Conservation (phyloP, 1,284 basidiomycete species). For the Boletus albobrunnescens region DNA sequence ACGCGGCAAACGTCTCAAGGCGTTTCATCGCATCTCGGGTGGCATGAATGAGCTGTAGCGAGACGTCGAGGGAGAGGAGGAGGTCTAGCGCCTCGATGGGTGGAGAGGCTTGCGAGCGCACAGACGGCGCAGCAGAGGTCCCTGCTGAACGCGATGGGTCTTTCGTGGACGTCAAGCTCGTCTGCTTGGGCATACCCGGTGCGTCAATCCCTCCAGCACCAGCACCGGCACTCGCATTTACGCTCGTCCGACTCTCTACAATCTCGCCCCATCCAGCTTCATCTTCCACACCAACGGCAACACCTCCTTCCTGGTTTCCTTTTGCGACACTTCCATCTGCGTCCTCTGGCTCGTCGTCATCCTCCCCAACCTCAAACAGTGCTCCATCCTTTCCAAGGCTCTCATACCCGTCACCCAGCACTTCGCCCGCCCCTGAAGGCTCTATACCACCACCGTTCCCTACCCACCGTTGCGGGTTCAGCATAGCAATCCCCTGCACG, state of each 20-base stretch:
- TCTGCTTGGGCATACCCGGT: neutral
- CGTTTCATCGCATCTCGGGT: slow-evolving; percentile 89
- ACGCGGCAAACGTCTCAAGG: slow-evolving; percentile 83
- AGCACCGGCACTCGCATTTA: neutral
- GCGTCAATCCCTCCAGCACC: neutral
- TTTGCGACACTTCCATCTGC: neutral
- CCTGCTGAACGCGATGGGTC: neutral
- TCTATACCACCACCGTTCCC: slow-evolving; percentile 27
- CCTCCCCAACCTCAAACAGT: slow-evolving; percentile 60
- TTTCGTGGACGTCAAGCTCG: slow-evolving; percentile 4
- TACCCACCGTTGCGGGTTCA: slow-evolving; percentile 82
- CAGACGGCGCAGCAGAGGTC: neutral
- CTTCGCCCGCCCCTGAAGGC: neutral
- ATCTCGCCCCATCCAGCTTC: slow-evolving; percentile 29
- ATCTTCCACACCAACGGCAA: slow-evolving; percentile 16
- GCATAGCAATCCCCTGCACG: slow-evolving; percentile 80
- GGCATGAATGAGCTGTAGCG: slow-evolving; percentile 88
- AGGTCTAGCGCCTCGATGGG: slow-evolving; percentile 60
- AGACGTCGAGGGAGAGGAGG: slow-evolving; percentile 86
- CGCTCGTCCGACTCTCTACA: slow-evolving; percentile 5
- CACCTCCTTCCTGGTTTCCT: neutral
- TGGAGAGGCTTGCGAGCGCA: neutral
- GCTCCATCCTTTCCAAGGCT: slow-evolving; percentile 42
- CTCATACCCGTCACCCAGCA: slow-evolving; percentile 27
- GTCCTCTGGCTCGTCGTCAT: slow-evolving; percentile 44